Base-by-base conservation (phyloP, 2,329 filamentous ascomycete species). In the Penicillium occitanis region DNA sequence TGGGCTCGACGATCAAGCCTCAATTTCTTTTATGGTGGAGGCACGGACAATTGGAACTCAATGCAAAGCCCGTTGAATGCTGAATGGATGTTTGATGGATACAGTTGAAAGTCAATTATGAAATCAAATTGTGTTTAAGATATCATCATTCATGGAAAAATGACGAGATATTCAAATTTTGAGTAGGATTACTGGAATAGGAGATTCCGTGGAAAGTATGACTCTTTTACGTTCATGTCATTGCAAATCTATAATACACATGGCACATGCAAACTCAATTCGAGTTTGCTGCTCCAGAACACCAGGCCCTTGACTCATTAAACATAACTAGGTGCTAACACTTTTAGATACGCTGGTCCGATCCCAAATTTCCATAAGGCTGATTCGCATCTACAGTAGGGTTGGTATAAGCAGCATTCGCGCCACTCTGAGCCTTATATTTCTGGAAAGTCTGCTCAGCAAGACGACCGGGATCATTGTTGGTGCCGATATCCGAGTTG, bases 401-500 rank as follows among this genome's bases (percentile, higher is more conserved):
- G 42, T 66, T 66, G 3, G 71, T 70, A 44, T 70, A 69, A 5
- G 68, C 73, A 33, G 71, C 73, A 60, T 73, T 70, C 10, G 69
- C 67, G 17, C 71, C 75, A 59, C 72, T 75, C 66, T 76, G 72
- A 1, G 73, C 71, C 46, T 70, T 74, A 17, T 58, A 68, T 13
- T 70, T 74, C 70, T 78, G 72, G 69, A 79, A 78, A 42, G 72
- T 70, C 35, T 70, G 72, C 70, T 79, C 74, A 6, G 85, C 86
- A 19, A 76, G 70, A 35, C 86, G 77, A 2, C 81, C 82, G 2
- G 87, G 86, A 70, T 89, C 87, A 48, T 86, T 79, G 68, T 82
- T 75, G 2, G 79, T 79, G 2, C 86, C 86, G 67, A 88, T 83
- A 28, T 86, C 82, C 14, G 77, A 75, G 28, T 72, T 81, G 73